Conservation (phyloP, 257 asterid species). For the Capsicum rhomboideum region DNA sequence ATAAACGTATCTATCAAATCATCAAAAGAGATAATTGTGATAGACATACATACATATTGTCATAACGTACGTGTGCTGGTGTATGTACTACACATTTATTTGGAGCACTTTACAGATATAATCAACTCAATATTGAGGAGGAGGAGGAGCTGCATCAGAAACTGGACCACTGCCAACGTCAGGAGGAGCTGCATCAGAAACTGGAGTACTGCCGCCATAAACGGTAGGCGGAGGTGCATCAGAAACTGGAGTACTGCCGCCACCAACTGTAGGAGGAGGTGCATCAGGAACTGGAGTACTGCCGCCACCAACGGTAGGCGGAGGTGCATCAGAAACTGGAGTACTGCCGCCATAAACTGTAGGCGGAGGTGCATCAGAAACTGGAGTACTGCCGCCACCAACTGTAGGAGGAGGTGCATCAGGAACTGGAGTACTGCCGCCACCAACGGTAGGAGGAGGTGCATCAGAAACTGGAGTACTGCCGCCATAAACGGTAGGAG, state of each 20-base stretch:
- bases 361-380: too few relatives aligned
- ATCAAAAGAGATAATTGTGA: not conserved
- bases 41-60: not conserved
- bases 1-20: not conserved
- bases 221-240: not conserved
- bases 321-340: not conserved
- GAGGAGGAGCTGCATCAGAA: not conserved
- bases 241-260: not conserved
- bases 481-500: too few relatives aligned
- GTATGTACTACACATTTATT: not conserved
- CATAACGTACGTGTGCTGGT: not conserved
- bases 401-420: too few relatives aligned
- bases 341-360: too few relatives aligned
- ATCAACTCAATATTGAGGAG: not conserved
- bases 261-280: not conserved
- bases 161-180: not conserved
- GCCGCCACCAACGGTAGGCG: too few relatives aligned
- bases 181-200: not conserved
- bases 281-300: conserved; percentile 12
- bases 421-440: too few relatives aligned
- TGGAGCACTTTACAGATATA: not conserved
- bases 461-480: too few relatives aligned
- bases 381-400: too few relatives aligned
- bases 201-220: not conserved
- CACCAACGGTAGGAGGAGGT: too few relatives aligned